Evolutionary conservation across 1,284 basidiomycete species (phyloP), one percentile per base, ranked within the genome.

Genomic region (Porodaedalea pini): DNA sequence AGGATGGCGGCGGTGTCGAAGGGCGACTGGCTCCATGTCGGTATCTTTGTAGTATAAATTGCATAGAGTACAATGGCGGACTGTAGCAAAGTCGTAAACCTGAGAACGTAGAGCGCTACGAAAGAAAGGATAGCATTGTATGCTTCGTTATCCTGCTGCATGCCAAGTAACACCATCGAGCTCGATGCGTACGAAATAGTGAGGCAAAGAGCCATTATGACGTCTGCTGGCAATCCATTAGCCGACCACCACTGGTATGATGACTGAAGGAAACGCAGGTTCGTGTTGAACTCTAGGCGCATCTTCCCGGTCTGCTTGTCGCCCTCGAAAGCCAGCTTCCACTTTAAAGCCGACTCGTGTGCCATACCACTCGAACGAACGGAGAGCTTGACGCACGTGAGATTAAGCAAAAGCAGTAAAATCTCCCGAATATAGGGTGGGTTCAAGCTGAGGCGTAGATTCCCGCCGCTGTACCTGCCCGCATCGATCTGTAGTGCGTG

Each of bases 11-110:
- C 39, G 5, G 27, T 43, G 19, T 17, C 37, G 31, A 52, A 41
- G 4, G 50, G 50, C 1, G 50, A 51, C 23, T 51, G 50, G 50
- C 50, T 52, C 51, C 51, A 52, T 11, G 51, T 41, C 25, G 39
- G 37, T 29, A 52, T 52, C 5, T 25, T 8, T 21, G 50, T 51
- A 2, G 50, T 51, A 11, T 15, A 13, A 3, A 52, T 29, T 6
- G 51, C 51, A 17, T 10, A 29, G 6, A 25, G 27, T 11, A 37
- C 37, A 31, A 52, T 52, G 11, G 36, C 13, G n/a, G 13, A 39
- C 23, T 51, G 50, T 13, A 27, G 17, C 21, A 51, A 15, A 15
- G 27, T 27, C 11, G 39, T 37, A 37, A 40, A 41, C 0, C 37
- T 37, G 11, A 41, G 51, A 15, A 41, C 39, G 37, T 27, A 40